A percentile compares a stretch with the other conserved stretches of the same genome.
Evolutionary conservation across 2,329 filamentous ascomycete species (phyloP).

Genomic region (Xylaria sp.): DNA sequence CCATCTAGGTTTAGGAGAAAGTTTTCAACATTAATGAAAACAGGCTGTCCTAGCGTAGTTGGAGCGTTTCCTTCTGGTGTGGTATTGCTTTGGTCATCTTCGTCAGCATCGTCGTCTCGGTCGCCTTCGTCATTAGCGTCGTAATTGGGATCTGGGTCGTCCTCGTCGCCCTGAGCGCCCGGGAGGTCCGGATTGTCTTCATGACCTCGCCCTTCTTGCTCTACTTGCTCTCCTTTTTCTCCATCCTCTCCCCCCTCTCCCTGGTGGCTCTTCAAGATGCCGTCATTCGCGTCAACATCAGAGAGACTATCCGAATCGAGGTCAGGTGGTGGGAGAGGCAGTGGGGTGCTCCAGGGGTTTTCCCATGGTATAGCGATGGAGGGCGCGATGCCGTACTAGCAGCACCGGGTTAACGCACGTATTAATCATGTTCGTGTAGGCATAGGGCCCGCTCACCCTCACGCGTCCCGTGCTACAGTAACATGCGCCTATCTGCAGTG

Average conservation of each 20-base stretch:
- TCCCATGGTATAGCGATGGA: conserved; percentile 30
- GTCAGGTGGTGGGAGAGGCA: background rate
- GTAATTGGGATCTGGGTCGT: background rate
- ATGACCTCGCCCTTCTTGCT: too few relatives aligned
- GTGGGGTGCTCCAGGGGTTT: conserved; percentile 2
- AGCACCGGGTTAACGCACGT: background rate
- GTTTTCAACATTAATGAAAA: too few relatives aligned
- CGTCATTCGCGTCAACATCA: too few relatives aligned
- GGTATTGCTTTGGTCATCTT: too few relatives aligned
- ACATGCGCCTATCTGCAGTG: conserved; percentile 31
- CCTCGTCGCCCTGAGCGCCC: background rate
- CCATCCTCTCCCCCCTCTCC: too few relatives aligned
- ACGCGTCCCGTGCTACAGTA: conserved; percentile 33
- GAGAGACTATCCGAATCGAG: background rate
- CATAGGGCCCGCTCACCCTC: conserved; percentile 30
- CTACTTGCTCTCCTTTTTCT: too few relatives aligned
- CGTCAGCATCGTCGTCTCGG: too few relatives aligned
- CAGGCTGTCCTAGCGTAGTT: too few relatives aligned
- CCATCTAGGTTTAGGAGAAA: too few relatives aligned
- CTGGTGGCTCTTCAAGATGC: too few relatives aligned
- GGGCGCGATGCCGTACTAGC: conserved; percentile 28
- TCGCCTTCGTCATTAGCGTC: background rate
- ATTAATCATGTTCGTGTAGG: background rate
- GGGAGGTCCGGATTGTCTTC: too few relatives aligned
- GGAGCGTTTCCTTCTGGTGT: too few relatives aligned